Percentiles rank a stretch among this genome's conserved stretches.
phyloP scores from a whole-genome alignment of 1,284 basidiomycete species.

The Rhizopogon hawkerae region DNA sequence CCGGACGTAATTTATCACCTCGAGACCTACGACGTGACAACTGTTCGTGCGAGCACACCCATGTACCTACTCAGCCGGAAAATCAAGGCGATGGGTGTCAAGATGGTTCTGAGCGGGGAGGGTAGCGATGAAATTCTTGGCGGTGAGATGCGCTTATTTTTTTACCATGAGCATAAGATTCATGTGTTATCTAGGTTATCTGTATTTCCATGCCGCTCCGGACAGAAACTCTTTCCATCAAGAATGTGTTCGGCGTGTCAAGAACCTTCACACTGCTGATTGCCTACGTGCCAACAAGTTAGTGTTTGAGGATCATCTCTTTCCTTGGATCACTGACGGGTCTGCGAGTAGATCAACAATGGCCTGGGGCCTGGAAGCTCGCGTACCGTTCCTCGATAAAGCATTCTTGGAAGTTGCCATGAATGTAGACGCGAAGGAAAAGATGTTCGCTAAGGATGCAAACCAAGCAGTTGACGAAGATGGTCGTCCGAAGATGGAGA shows the following conservation, averaged over 20 bases:
- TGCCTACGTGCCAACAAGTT: slow-evolving; percentile 98
- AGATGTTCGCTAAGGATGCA: slow-evolving; percentile 85
- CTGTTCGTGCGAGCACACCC: slow-evolving; percentile 94
- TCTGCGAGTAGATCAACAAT: slow-evolving; percentile 73
- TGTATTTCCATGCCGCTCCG: slow-evolving; percentile 99
- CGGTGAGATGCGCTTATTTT: slow-evolving; percentile 38
- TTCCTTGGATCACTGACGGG: slow-evolving; percentile 5
- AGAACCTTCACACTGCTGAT: slow-evolving; percentile 97
- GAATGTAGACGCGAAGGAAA: slow-evolving; percentile 83
- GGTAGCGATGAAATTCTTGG: slow-evolving; percentile 98
- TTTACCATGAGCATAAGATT: background rate
- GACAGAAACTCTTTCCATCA: slow-evolving; percentile 88
- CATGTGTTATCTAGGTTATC: slow-evolving; percentile 58
- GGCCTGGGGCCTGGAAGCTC: slow-evolving; percentile 99
- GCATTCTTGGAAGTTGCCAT: slow-evolving; percentile 90
- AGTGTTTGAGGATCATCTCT: slow-evolving; percentile 15
- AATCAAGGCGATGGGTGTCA: slow-evolving; percentile 99
- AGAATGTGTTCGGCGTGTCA: slow-evolving; percentile 91
- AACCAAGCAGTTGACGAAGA: slow-evolving; percentile 75
- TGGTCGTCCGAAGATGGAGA: slow-evolving; percentile 88
- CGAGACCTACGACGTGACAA: slow-evolving; percentile 99
- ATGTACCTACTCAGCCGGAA: slow-evolving; percentile 97
- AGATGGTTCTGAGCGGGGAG: slow-evolving; percentile 99
- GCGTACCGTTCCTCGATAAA: slow-evolving; percentile 99
- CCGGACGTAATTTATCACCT: slow-evolving; percentile 98